These are phyloP conservation scores for Pythium periplocum DNA, from an alignment of 352 stramenopile genomes.

Conservation along the genomic window DNA sequence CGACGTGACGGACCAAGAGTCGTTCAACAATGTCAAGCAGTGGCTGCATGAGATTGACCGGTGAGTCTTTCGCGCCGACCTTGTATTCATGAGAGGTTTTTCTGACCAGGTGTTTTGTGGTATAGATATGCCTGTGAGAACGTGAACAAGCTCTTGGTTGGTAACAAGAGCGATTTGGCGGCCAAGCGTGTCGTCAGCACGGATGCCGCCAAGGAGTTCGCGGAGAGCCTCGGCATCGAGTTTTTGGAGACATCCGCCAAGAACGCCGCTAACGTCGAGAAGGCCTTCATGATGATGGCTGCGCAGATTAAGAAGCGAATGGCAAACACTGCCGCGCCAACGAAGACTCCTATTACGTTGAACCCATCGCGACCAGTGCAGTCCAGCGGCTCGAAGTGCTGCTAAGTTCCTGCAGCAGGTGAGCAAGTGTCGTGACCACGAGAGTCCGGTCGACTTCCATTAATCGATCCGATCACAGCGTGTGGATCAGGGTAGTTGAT, in stretches of 20 bases:
- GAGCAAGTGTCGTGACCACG: slow-evolving; percentile 4
- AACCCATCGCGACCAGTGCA: slow-evolving; percentile 20
- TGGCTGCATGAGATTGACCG: slow-evolving; percentile 94
- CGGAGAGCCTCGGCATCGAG: slow-evolving; percentile 81
- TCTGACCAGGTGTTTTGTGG: not conserved
- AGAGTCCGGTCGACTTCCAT: slow-evolving; percentile 4
- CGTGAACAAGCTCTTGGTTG: slow-evolving; percentile 96
- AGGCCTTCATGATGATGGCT: slow-evolving; percentile 92
- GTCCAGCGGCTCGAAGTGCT: slow-evolving; percentile 75
- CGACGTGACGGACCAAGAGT: slow-evolving; percentile 97
- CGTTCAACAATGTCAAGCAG: slow-evolving; percentile 98
- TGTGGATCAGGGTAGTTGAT: too few relatives aligned
- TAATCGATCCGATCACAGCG: too few relatives aligned
- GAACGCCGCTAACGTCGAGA: slow-evolving; percentile 87
- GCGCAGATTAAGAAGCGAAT: slow-evolving; percentile 91
- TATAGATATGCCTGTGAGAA: slow-evolving; percentile 95
- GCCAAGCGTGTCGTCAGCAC: slow-evolving; percentile 93
- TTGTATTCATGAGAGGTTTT: not conserved
- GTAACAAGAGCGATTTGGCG: slow-evolving; percentile 97
- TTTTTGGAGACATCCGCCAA: slow-evolving; percentile 89
- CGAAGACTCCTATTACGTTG: slow-evolving; percentile 29
- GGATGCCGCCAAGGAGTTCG: slow-evolving; percentile 90
- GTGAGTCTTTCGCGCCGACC: slow-evolving; percentile 20
- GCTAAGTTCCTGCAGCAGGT: slow-evolving; percentile 37
- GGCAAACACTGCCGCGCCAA: slow-evolving; percentile 74